Conservation (phyloP, 257 asterid genomes). For the Solanum tarijense region DNA sequence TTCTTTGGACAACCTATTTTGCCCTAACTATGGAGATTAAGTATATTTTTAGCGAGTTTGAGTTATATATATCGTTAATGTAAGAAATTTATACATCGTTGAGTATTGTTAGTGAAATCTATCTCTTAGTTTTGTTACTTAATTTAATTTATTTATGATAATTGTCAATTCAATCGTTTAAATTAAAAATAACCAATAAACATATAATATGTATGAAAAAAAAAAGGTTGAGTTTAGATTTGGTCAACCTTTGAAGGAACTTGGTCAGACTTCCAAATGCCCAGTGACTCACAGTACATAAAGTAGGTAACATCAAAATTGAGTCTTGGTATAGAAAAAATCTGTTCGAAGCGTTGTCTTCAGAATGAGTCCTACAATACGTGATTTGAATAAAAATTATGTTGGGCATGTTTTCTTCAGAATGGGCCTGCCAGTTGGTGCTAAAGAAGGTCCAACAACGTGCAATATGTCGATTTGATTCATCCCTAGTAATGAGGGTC, state of each 20-base stretch:
- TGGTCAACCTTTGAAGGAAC: neutral
- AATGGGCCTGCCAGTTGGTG: neutral
- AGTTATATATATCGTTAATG: neutral
- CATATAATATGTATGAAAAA: neutral
- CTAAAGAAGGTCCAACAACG: neutral
- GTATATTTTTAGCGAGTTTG: neutral
- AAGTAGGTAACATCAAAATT: too few species aligned
- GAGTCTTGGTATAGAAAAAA: too few species aligned
- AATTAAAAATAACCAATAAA: neutral
- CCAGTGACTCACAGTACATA: neutral
- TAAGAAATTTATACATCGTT: neutral
- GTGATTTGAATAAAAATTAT: too few species aligned
- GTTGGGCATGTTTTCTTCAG: neutral
- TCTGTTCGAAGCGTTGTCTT: too few species aligned
- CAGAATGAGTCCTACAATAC: too few species aligned
- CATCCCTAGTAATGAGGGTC: neutral
- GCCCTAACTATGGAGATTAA: conserved; percentile 7
- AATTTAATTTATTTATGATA: neutral
- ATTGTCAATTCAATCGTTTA: neutral
- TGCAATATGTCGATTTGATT: too few species aligned
- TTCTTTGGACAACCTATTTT: conserved; percentile 20
- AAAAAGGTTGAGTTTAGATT: neutral
- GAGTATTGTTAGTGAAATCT: neutral
- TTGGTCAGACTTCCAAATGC: neutral
- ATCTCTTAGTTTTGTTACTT: neutral